A percentile compares a stretch with the other conserved stretches of the same genome.
Conservation (phyloP, 768 basidiomycete species). For the Kwoniella mangroviensis region DNA sequence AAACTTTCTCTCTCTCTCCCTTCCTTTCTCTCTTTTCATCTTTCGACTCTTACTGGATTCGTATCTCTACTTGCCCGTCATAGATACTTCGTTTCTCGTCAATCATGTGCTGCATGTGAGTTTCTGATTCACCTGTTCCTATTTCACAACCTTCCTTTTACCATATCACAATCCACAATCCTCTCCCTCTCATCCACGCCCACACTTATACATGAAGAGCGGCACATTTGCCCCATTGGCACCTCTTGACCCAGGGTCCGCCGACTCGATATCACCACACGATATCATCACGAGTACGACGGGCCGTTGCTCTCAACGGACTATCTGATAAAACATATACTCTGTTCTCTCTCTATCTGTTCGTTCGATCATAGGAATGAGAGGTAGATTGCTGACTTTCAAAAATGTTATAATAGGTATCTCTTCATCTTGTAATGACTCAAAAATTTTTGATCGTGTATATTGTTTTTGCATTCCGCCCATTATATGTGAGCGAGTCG, state of each 20-base stretch:
- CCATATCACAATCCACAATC: not conserved
- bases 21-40: not conserved
- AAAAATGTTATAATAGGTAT: not conserved
- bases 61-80: not conserved
- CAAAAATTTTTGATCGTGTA: not conserved
- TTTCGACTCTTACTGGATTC: not conserved
- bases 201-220: constrained; percentile 47
- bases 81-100: not conserved
- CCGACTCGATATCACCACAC: constrained; percentile 15
- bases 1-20: constrained; percentile 10
- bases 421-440: not conserved
- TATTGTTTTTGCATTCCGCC: not conserved
- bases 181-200: constrained; percentile 2
- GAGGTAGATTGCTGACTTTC: not conserved
- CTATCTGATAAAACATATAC: constrained; percentile 32
- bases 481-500: not conserved
- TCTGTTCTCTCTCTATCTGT: too few relatives aligned
- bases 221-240: constrained; percentile 53
- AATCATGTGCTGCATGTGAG: not conserved
- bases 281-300: constrained; percentile 11
- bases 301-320: constrained; percentile 39
- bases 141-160: not conserved
- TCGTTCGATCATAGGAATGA: too few relatives aligned
- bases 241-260: constrained; percentile 56
- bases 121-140: not conserved